Evolutionary conservation across 441 rosid genomes (phyloP).

Genomic region (Syzygium malaccense): DNA sequence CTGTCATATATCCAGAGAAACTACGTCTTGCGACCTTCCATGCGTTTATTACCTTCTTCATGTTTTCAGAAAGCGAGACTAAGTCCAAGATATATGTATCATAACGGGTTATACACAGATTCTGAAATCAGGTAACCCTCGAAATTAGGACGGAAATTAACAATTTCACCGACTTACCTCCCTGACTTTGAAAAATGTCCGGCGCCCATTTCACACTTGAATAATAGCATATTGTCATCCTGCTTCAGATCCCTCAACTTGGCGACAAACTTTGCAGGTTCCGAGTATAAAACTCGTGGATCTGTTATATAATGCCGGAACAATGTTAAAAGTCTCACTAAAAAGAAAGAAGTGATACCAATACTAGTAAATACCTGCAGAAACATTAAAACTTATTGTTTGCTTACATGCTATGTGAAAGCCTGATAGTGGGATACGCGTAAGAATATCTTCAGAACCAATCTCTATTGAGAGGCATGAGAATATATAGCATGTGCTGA

Average conservation of each 20-base stretch:
- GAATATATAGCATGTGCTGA: neutral
- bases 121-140: neutral
- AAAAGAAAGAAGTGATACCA: neutral
- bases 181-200: conserved; percentile 97
- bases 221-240: conserved; percentile 54
- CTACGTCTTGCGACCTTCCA: neutral
- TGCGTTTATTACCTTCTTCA: neutral
- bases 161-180: conserved; percentile 36
- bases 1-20: neutral
- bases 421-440: neutral
- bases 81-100: neutral
- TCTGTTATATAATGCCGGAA: conserved; percentile 27
- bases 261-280: conserved; percentile 84
- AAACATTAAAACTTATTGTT: neutral
- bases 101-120: neutral
- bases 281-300: conserved; percentile 86
- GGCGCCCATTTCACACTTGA: conserved; percentile 85
- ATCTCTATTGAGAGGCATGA: neutral
- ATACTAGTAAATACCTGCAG: neutral
- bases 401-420: neutral
- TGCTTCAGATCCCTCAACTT: conserved; percentile 85
- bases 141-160: neutral
- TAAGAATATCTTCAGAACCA: neutral
- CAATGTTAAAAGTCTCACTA: neutral
- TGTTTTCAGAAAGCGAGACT: neutral